Evolutionary conservation across 768 basidiomycete species (phyloP), one percentile per base, ranked within the genome.

Genomic region (Trametes coccinea): DNA sequence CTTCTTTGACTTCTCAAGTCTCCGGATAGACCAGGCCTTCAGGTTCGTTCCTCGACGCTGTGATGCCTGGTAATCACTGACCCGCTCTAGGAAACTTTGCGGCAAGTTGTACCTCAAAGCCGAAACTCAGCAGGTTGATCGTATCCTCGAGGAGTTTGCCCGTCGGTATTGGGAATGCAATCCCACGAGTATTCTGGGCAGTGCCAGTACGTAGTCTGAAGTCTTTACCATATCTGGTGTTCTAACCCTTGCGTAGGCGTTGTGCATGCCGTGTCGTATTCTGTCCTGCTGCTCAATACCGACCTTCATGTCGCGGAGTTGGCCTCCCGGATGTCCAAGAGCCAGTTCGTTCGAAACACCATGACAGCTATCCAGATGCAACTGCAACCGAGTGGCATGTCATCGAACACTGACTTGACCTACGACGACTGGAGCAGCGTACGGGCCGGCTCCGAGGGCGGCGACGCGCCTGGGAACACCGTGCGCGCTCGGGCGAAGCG

Each of bases 81-180:
- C 14, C 30, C n/a, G 27, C 33, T 2, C 16, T 67, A 95, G 95
- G 63, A 88, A 87, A 27, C 77, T 99, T 10, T 98, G 95, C 71
- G 87, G 88, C 11, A 97, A 96, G 72, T 82, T 99, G 2, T 98
- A 84, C 72, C 82, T 99, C 61, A 95, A 94, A 74, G 97, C 88
- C 1, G 97, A 99, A 74, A 96, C 96, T 0, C 97, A 99, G 71
- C 95, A 98, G 76, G 90, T 99, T 45, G 97, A 98, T 73, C 88
- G 97, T 45, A 98, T 99, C 63, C 81, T 99, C 5, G 94, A 93
- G 62, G 88, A 87, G 64, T 98, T 99, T 68, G 92, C 92, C 68
- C 79, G 85, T 43, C 85, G 93, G 8, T 99, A 93, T 73, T 97
- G 88, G 85, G 88, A 94, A 46, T 94, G 93, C 72, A 98, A 98